Percentiles rank a stretch among this genome's conserved stretches.
Evolutionary conservation across 495 filamentous ascomycete species (phyloP).

Genomic region (Penicillium argentinense): DNA sequence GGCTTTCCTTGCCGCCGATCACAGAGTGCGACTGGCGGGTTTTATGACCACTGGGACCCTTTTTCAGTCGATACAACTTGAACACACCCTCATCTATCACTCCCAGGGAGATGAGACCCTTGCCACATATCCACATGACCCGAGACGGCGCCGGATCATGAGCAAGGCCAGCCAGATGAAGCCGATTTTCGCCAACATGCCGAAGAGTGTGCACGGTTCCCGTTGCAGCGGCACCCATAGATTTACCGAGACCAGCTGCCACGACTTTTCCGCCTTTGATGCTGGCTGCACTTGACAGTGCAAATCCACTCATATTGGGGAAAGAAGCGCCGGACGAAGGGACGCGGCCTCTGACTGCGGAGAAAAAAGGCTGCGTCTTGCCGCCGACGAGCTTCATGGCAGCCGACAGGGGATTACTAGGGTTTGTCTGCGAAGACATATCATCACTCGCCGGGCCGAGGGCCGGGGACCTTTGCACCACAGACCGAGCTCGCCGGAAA

Average conservation of each 20-base stretch:
- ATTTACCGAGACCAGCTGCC: slow-evolving; percentile 79
- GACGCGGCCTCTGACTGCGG: slow-evolving; percentile 52
- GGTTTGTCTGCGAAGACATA: slow-evolving; percentile 48
- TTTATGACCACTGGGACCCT: slow-evolving; percentile 37
- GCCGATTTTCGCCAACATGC: slow-evolving; percentile 79
- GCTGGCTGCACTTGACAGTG: slow-evolving; percentile 64
- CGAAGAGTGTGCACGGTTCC: slow-evolving; percentile 76
- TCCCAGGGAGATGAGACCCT: slow-evolving; percentile 38
- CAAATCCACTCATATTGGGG: slow-evolving; percentile 43
- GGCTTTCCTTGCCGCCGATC: slow-evolving; percentile 57
- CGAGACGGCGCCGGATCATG: slow-evolving; percentile 41
- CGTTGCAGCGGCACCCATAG: slow-evolving; percentile 76
- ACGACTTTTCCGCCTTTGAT: slow-evolving; percentile 74
- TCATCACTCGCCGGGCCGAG: slow-evolving; percentile 37
- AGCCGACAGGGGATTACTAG: slow-evolving; percentile 63
- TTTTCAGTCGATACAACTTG: slow-evolving; percentile 66
- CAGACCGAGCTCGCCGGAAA: slow-evolving; percentile 59
- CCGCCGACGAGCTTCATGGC: slow-evolving; percentile 57
- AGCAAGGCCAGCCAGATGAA: slow-evolving; percentile 64
- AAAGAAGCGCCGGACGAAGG: slow-evolving; percentile 51
- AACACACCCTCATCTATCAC: slow-evolving; percentile 47
- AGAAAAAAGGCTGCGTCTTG: slow-evolving; percentile 59
- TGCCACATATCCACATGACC: slow-evolving; percentile 41
- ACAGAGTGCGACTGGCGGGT: slow-evolving; percentile 51
- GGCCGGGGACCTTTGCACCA: slow-evolving; percentile 37